Evolutionary conservation across 2,329 filamentous ascomycete species (phyloP).

Genomic region (Talaromyces sp.): DNA sequence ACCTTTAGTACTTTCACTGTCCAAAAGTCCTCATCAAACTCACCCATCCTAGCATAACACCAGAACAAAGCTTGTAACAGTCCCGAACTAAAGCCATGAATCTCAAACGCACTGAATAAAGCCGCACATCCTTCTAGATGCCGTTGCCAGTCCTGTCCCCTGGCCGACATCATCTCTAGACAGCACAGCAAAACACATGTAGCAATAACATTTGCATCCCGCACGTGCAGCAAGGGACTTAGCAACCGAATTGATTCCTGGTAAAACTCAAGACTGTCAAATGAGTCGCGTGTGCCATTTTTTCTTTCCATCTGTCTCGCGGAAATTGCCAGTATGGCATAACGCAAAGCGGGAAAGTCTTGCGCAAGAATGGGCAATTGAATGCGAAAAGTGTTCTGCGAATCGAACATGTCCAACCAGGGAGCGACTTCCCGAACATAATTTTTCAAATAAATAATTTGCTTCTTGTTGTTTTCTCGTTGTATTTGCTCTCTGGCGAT

Average conservation of each 20-base stretch:
- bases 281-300: conserved; percentile 37
- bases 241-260: conserved; percentile 48
- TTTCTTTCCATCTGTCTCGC: conserved; percentile 50
- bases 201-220: conserved; percentile 46
- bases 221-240: conserved; percentile 43
- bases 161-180: conserved; percentile 49
- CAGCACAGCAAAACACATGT: conserved; percentile 51
- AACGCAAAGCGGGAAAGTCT: conserved; percentile 40
- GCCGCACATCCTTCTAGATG: conserved; percentile 54
- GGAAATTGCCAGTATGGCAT: conserved; percentile 50
- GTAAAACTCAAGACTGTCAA: conserved; percentile 49
- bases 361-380: conserved; percentile 47
- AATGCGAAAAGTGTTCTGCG: conserved; percentile 47
- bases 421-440: conserved; percentile 50
- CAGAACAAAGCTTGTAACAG: conserved; percentile 52
- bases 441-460: conserved; percentile 41
- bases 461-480: conserved; percentile 12
- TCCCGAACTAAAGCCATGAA: conserved; percentile 48
- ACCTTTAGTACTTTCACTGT: background rate
- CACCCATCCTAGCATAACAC: conserved; percentile 54
- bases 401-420: conserved; percentile 56
- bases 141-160: conserved; percentile 46
- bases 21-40: conserved; percentile 6
- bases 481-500: background rate
- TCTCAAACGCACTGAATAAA: conserved; percentile 45